A percentile compares a stretch with the other conserved stretches of the same genome.
Evolutionary conservation across 2,329 filamentous ascomycete species (phyloP).

Genomic region (Zalaria obscura): DNA sequence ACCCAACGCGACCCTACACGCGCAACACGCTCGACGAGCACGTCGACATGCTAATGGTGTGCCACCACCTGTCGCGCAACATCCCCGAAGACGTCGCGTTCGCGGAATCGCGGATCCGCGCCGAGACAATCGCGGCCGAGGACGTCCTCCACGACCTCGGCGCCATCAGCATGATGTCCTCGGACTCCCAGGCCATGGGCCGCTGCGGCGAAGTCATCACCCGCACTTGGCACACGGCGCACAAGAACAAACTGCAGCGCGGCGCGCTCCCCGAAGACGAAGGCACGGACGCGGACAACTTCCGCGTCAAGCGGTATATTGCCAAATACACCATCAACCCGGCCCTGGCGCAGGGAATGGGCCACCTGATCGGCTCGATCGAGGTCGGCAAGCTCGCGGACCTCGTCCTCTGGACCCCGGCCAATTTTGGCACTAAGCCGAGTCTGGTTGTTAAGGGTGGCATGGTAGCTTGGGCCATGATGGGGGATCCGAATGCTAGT

Average conservation of each 20-base stretch:
- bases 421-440: constrained; percentile 80
- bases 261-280: constrained; percentile 65
- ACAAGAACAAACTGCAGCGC: constrained; percentile 88
- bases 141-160: constrained; percentile 91
- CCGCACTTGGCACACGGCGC: constrained; percentile 90
- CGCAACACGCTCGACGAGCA: constrained; percentile 90
- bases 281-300: constrained; percentile 72
- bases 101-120: constrained; percentile 83
- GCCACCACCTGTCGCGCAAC: constrained; percentile 82
- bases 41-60: constrained; percentile 97
- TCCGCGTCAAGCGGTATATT: constrained; percentile 80
- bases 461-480: constrained; percentile 67
- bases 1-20: constrained; percentile 83
- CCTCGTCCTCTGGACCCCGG: constrained; percentile 73
- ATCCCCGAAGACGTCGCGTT: constrained; percentile 95
- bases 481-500: constrained; percentile 47
- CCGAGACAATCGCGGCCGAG: constrained; percentile 92
- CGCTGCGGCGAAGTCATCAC: constrained; percentile 87
- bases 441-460: constrained; percentile 72
- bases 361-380: constrained; percentile 70
- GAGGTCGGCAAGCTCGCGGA: constrained; percentile 87
- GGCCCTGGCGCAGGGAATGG: constrained; percentile 80
- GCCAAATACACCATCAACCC: constrained; percentile 97
- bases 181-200: constrained; percentile 92
- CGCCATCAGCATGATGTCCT: constrained; percentile 95